Percentiles rank a stretch among this genome's conserved stretches.
Conservation (phyloP, 2,329 filamentous ascomycete species). For the Clonostachys byssicola region DNA sequence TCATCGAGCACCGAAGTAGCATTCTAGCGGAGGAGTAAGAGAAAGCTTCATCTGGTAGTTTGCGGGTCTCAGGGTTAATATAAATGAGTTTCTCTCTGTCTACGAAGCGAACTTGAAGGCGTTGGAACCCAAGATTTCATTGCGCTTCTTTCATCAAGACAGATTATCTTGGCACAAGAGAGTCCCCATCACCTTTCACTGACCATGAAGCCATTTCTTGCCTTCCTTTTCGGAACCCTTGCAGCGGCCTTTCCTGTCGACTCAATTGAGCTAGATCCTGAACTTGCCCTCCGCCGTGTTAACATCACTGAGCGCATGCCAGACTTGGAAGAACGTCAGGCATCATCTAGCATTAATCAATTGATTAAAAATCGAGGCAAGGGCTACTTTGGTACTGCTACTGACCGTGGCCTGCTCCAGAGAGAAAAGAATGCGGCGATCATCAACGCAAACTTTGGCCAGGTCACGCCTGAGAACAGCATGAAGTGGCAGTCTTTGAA, state of each 20-base stretch:
- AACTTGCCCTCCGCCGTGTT: too few species aligned
- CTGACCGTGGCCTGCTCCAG: slow-evolving; percentile 49
- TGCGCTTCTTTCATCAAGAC: too few species aligned
- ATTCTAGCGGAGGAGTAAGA: too few species aligned
- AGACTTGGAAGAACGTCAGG: slow-evolving; percentile 25
- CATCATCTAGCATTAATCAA: slow-evolving; percentile 43
- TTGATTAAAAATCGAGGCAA: slow-evolving; percentile 45
- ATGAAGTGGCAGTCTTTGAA: slow-evolving; percentile 66
- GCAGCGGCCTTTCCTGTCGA: slow-evolving; percentile 23
- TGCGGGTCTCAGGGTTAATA: too few species aligned
- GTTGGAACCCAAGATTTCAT: too few species aligned
- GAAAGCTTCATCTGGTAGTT: too few species aligned
- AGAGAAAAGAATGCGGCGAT: slow-evolving; percentile 45
- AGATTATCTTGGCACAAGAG: too few species aligned
- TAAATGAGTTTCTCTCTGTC: too few species aligned
- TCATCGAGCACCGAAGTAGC: too few species aligned
- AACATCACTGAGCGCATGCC: too few species aligned
- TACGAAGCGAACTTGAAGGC: too few species aligned
- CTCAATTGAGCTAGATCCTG: slow-evolving; percentile 3
- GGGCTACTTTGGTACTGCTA: slow-evolving; percentile 56
- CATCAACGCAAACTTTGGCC: slow-evolving; percentile 58
- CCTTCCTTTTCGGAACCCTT: slow-evolving; percentile 28
- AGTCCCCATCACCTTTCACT: too few species aligned
- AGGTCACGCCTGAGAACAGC: slow-evolving; percentile 64
- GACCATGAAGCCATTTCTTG: slow-evolving; percentile 16